Evolutionary conservation across 2,329 filamentous ascomycete genomes (phyloP).

Genomic region (Colletotrichum aenigma): DNA sequence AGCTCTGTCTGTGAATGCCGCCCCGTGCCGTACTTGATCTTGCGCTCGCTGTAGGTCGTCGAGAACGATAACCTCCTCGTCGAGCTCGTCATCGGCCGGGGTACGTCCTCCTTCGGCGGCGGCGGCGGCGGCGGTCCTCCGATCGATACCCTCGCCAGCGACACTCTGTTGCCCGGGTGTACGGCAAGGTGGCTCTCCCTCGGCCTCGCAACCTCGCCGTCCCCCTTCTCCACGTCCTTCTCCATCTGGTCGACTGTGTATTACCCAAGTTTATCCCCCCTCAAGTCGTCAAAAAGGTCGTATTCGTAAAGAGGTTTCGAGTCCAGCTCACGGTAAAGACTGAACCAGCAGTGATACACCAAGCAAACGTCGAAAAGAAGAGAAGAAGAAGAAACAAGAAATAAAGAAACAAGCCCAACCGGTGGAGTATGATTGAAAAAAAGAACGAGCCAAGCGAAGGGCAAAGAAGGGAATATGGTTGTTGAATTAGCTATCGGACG

Average conservation of each 20-base stretch:
- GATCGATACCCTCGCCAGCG: neutral
- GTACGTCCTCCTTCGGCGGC: neutral
- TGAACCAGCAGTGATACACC: constrained; percentile 7
- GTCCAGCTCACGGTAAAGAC: constrained; percentile 4
- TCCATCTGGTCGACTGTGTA: neutral
- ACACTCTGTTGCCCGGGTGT: neutral
- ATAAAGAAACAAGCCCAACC: neutral
- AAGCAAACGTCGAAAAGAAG: neutral
- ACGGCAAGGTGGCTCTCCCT: neutral
- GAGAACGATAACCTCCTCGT: constrained; percentile 39
- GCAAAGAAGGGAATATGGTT: neutral
- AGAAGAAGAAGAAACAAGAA: neutral
- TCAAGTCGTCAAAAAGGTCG: neutral
- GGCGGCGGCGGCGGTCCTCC: constrained; percentile 4
- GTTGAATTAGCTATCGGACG: constrained; percentile 2
- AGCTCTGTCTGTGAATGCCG: constrained; percentile 48
- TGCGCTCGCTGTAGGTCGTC: constrained; percentile 31
- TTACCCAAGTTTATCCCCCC: neutral
- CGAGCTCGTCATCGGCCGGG: constrained; percentile 34
- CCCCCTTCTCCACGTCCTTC: constrained; percentile 6
- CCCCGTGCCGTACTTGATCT: constrained; percentile 53
- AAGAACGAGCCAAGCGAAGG: neutral
- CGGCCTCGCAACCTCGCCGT: neutral
- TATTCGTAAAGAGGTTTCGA: neutral
- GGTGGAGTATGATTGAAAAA: neutral